These are phyloP conservation scores for Ceratobasidium sp. DNA, from an alignment of 1,284 basidiomycete species.

Conservation along the genomic window DNA sequence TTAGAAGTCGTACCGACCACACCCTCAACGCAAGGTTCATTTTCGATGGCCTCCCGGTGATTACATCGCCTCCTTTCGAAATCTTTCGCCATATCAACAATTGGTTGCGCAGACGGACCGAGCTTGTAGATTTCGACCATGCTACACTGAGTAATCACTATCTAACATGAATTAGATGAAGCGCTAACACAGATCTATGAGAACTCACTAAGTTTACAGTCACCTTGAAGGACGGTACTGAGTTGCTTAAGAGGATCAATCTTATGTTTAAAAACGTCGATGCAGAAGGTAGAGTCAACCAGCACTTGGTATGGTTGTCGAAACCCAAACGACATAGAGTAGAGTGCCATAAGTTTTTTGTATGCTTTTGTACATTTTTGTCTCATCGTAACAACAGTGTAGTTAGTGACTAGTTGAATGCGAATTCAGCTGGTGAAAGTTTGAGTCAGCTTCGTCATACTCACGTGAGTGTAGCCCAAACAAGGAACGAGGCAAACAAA, in stretches of 20 bases:
- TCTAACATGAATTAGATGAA: conserved; percentile 51
- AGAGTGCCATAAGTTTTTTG: conserved; percentile 91
- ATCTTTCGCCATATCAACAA: conserved; percentile 89
- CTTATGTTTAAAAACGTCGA: conserved; percentile 75
- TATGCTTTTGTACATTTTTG: conserved; percentile 95
- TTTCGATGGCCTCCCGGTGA: conserved; percentile 85
- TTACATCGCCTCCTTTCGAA: conserved; percentile 97
- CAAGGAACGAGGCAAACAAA: conserved; percentile 2
- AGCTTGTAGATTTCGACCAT: conserved; percentile 90
- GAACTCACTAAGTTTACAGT: conserved; percentile 86
- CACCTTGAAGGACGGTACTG: conserved; percentile 81
- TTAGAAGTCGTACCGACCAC: conserved; percentile 82
- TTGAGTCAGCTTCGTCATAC: conserved; percentile 10
- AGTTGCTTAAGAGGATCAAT: conserved; percentile 83
- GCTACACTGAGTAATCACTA: conserved; percentile 98
- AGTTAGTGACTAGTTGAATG: not conserved
- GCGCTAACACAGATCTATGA: conserved; percentile 47
- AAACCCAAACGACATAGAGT: conserved; percentile 88
- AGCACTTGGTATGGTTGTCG: conserved; percentile 92
- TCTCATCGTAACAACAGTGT: conserved; percentile 74
- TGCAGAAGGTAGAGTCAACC: conserved; percentile 88
- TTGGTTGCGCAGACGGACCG: conserved; percentile 76
- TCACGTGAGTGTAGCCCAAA: conserved; percentile 25
- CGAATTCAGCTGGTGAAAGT: not conserved
- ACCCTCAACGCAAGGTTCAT: conserved; percentile 85